Percentiles rank a stretch among this genome's conserved stretches.
Conservation (phyloP, 495 filamentous ascomycete species). For the Physcia stellaris region DNA sequence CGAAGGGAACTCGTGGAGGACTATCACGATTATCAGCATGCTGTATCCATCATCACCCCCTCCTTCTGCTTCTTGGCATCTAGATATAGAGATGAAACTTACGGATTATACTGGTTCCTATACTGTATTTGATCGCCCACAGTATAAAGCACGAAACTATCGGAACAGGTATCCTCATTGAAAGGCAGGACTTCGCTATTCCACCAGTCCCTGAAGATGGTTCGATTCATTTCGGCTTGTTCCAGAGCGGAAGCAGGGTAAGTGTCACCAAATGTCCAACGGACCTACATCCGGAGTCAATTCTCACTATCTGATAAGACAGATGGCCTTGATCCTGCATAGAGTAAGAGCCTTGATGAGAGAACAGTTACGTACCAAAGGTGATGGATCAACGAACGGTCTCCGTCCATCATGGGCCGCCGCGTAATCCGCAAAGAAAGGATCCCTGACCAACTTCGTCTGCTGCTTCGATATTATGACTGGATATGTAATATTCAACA, state of each 20-base stretch:
- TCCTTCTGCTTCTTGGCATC: not conserved
- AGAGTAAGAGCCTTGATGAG: not conserved
- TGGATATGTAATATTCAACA: slow-evolving; percentile 35
- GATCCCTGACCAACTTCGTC: slow-evolving; percentile 29
- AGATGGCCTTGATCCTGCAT: too few relatives aligned
- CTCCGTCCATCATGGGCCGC: slow-evolving; percentile 28
- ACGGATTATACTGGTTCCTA: slow-evolving; percentile 20
- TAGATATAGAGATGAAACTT: slow-evolving; percentile 10
- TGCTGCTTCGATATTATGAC: slow-evolving; percentile 38
- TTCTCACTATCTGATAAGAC: slow-evolving; percentile 1
- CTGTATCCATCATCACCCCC: not conserved
- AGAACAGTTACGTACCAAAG: slow-evolving; percentile 17
- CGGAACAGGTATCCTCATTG: slow-evolving; percentile 25
- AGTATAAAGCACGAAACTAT: slow-evolving; percentile 26
- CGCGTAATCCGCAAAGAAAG: slow-evolving; percentile 41
- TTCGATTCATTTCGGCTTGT: slow-evolving; percentile 15
- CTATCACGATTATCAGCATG: slow-evolving; percentile 4
- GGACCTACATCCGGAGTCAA: slow-evolving; percentile 15
- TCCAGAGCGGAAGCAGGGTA: slow-evolving; percentile 22
- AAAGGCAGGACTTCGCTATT: slow-evolving; percentile 26
- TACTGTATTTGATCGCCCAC: slow-evolving; percentile 18
- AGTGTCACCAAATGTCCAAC: slow-evolving; percentile 41
- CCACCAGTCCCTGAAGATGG: slow-evolving; percentile 15
- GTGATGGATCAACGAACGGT: slow-evolving; percentile 42
- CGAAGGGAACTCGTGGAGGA: slow-evolving; percentile 21